Evolutionary conservation across 768 basidiomycete species (phyloP), one percentile per base, ranked within the genome.

Genomic region (Tulasnella sp.): DNA sequence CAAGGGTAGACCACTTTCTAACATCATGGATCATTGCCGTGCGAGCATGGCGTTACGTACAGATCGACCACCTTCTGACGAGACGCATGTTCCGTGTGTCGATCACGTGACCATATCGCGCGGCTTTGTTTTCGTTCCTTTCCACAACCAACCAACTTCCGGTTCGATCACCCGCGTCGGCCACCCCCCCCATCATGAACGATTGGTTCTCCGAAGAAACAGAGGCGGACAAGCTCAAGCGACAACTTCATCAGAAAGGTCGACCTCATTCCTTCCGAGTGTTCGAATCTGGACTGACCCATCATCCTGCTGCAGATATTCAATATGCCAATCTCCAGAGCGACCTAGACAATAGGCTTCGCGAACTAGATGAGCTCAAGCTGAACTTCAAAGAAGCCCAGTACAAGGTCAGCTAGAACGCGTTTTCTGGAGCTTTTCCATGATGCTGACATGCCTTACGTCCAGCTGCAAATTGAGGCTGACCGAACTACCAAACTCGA

Each of bases 401-500:
- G 16, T 74, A 74, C 73, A 74, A 74, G 73, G 73, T 74, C 42
- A 23, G 11, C 23, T 5, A 46, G 29, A 74, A 15, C 26, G 44
- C 5, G 29, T 32, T 32, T 46, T 74, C 2, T 74, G 20, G n/a
- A 18, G 26, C 11, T 18, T 23, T 35, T 26, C n/a, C 39, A 16
- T 10, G 18, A 40, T 23, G 42, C 39, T 74, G 39, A 40, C 73
- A 29, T 48, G 16, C 57, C 9, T 61, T 61, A 26, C 57, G 57
- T 61, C 73, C n/a, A 74, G 73, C 73, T 74, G 23, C 73, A 74
- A 48, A 51, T 74, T 6, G 73, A 74, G 73, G 73, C 73, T 32
- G 73, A 74, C 42, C 37, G 44, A 44, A 40, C 73, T 3, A 74
- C 44, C 73, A 74, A 74, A 32, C 73, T 74, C 44, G 44, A 74